Base-by-base conservation (phyloP, 2,329 filamentous ascomycete genomes). In the Phoma herbarum region DNA sequence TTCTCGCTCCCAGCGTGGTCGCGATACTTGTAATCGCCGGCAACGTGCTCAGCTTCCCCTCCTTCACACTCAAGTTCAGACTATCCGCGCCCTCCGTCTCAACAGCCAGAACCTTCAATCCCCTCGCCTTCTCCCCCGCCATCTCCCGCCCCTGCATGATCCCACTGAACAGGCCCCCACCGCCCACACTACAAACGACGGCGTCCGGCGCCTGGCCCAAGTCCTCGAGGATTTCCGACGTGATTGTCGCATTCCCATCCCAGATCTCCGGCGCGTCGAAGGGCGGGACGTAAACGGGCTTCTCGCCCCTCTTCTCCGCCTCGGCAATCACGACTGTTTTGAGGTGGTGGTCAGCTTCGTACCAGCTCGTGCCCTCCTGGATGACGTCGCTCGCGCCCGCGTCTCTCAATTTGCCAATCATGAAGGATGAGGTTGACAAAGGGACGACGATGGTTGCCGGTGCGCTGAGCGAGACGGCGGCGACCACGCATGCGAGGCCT, bases 51-150 rank as follows among this genome's bases (percentile, higher is more conserved):
- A 89, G 82, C 16, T 69, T 60, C 1, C 82, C 80, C 4, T 84
- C 82, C 28, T 79, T 75, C 22, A 93, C 74, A 59, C 86, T 86
- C 26, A 84, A 80, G 49, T 85, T 82, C 39, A 95, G 80, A n/a
- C 87, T 89, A 62, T 92, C 86, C 1, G 90, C 89, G 11, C 92
- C 91, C 1, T 78, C 68, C 0, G 91, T 95, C 79, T 95, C 92
- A 22, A 92, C 82, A 2, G 89, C 90, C 6, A 95, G 72, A 3
- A 94, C 84, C n/a, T 42, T 52, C 18, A 41, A 37, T 8, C 1
- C 3, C 2, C 6, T 9, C 7, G 20, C 26, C 22, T 2, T 2
- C 12, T 28, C 28, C 1, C 28, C 44, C 2, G 37, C 33, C 4
- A 52, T 58, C 60, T 5, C 68, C 64, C 8, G 63, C 56, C 64